A percentile compares a stretch with the other conserved stretches of the same genome.
Conservation (phyloP, 2,329 filamentous ascomycete species). For the Phialocephala subalpina region DNA sequence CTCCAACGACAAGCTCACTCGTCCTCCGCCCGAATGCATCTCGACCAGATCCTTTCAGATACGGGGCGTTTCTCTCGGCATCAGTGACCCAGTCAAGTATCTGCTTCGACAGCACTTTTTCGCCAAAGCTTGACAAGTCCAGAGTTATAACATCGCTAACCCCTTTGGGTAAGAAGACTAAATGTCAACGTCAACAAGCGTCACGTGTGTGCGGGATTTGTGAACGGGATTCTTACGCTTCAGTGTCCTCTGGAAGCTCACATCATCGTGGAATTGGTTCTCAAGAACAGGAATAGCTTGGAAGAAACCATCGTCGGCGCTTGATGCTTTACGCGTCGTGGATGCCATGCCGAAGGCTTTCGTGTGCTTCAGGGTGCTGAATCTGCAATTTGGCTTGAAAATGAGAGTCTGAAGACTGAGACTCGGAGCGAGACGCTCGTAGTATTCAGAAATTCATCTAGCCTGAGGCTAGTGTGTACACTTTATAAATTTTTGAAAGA, state of each 20-base stretch:
- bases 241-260: conserved; percentile 59
- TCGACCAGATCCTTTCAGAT: conserved; percentile 30
- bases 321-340: conserved; percentile 39
- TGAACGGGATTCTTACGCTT: conserved; percentile 50
- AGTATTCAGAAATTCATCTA: no score
- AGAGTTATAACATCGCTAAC: conserved; percentile 33
- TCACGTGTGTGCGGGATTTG: neutral
- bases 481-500: neutral
- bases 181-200: neutral
- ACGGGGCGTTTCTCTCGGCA: conserved; percentile 65
- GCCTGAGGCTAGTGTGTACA: no score
- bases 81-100: conserved; percentile 68
- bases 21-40: conserved; percentile 62
- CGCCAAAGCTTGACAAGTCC: conserved; percentile 49
- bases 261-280: conserved; percentile 66
- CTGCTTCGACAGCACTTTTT: conserved; percentile 60
- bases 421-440: no score
- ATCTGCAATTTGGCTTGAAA: no score
- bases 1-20: conserved; percentile 67
- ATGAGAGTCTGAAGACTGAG: no score
- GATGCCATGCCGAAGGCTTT: conserved; percentile 10
- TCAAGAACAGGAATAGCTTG: conserved; percentile 58
- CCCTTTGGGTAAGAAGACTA: conserved; percentile 41
- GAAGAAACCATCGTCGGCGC: conserved; percentile 59
- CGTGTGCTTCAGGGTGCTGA: no score